phyloP scores from a whole-genome alignment of 2,329 filamentous ascomycete species.

The Neofusicoccum laricinum region DNA sequence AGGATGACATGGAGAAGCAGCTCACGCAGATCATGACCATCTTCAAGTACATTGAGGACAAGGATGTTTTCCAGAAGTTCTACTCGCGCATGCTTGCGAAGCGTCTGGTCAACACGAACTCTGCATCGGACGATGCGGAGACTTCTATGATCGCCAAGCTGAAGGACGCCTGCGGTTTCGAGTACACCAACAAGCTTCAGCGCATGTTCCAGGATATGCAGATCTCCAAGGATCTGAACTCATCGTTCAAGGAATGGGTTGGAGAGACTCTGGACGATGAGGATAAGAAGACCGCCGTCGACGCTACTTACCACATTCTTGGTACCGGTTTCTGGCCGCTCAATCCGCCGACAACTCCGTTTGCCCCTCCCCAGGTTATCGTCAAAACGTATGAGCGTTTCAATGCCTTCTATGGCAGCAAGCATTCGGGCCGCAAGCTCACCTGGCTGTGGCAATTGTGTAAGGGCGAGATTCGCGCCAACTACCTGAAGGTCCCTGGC shows the following conservation, averaged over 20 bases:
- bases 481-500: conserved; percentile 70
- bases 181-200: conserved; percentile 99
- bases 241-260: conserved; percentile 78
- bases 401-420: conserved; percentile 86
- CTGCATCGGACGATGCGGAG: conserved; percentile 94
- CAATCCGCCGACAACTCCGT: conserved; percentile 79
- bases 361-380: conserved; percentile 82
- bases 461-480: conserved; percentile 93
- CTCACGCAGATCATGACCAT: conserved; percentile 96
- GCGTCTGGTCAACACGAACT: conserved; percentile 90
- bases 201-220: conserved; percentile 99
- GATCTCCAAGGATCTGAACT: conserved; percentile 95
- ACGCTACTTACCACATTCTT: conserved; percentile 87
- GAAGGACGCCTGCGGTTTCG: conserved; percentile 97
- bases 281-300: conserved; percentile 66
- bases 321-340: conserved; percentile 98
- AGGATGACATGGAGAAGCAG: conserved; percentile 86
- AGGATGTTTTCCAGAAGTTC: conserved; percentile 99
- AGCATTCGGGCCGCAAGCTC: conserved; percentile 93
- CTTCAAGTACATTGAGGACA: conserved; percentile 99
- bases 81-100: conserved; percentile 96
- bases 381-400: conserved; percentile 87
- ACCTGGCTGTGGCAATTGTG: conserved; percentile 98
- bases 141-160: conserved; percentile 99
- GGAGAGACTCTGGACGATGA: conserved; percentile 62